Percentiles rank a stretch among this genome's conserved stretches.
phyloP scores from a whole-genome alignment of 1,284 basidiomycete species.

The Xerocomus amazonicus region DNA sequence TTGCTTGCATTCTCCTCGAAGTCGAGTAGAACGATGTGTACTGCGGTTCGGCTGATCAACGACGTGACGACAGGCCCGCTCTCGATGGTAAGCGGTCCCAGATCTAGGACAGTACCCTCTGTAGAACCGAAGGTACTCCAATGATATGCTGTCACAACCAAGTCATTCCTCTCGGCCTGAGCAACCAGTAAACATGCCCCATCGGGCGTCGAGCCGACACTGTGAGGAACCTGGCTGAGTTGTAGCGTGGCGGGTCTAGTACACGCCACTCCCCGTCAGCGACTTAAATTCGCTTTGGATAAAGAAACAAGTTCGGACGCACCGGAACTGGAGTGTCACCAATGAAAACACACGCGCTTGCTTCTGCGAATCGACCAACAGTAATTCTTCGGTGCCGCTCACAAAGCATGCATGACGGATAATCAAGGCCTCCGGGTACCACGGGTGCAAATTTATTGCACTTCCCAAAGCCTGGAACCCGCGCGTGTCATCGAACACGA shows the following conservation, averaged over 20 bases:
- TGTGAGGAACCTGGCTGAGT: conserved; percentile 15
- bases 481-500: conserved; percentile 41
- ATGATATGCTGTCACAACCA: conserved; percentile 22
- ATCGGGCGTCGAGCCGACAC: conserved; percentile 44
- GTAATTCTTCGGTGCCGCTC: conserved; percentile 46
- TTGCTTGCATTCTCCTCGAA: conserved; percentile 26
- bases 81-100: conserved; percentile 3
- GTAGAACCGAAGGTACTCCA: conserved; percentile 26
- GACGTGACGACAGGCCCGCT: conserved; percentile 38
- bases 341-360: conserved; percentile 49
- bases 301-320: conserved; percentile 1
- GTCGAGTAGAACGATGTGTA: conserved; percentile 44
- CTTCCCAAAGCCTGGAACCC: conserved; percentile 37
- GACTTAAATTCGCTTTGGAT: neutral
- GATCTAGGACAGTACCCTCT: conserved; percentile 15
- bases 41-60: conserved; percentile 37
- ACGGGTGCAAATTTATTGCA: conserved; percentile 38
- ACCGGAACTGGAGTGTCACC: conserved; percentile 51
- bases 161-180: conserved; percentile 22
- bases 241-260: conserved; percentile 22
- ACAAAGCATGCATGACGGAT: conserved; percentile 37
- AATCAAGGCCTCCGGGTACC: conserved; percentile 37
- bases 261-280: neutral
- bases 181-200: conserved; percentile 46
- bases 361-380: conserved; percentile 42